phyloP scores from a whole-genome alignment of 2,329 filamentous ascomycete genomes.

The Penicillium sp. region DNA sequence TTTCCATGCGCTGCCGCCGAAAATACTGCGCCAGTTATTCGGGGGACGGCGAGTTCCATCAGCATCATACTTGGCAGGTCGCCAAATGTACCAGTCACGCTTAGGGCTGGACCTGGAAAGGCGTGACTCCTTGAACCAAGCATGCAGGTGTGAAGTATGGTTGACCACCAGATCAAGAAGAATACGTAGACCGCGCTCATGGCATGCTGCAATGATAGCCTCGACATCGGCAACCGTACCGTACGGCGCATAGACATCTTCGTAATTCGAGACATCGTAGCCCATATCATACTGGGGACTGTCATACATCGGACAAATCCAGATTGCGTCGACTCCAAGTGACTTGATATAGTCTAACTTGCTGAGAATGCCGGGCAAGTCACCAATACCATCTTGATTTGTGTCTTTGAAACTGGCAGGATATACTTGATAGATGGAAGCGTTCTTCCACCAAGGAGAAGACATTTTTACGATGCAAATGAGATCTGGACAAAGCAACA shows the following conservation, averaged over 20 bases:
- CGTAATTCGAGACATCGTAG: conserved; percentile 68
- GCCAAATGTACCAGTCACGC: conserved; percentile 66
- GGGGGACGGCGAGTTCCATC: conserved; percentile 66
- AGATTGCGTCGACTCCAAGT: conserved; percentile 67
- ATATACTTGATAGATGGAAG: conserved; percentile 40
- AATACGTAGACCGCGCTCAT: conserved; percentile 66
- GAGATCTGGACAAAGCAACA: neutral
- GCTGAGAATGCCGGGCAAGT: conserved; percentile 66
- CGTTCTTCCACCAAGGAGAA: conserved; percentile 42
- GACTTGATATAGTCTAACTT: conserved; percentile 65
- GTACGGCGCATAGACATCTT: conserved; percentile 63
- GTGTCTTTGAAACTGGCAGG: conserved; percentile 51
- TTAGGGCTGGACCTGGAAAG: conserved; percentile 62
- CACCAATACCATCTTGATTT: conserved; percentile 64
- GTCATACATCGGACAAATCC: conserved; percentile 69
- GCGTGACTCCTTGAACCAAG: conserved; percentile 69
- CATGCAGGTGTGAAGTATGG: conserved; percentile 70
- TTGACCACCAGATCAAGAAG: conserved; percentile 75
- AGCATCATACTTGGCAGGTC: conserved; percentile 50
- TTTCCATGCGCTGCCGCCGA: conserved; percentile 66
- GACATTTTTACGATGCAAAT: neutral
- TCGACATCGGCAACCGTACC: conserved; percentile 67
- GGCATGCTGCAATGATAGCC: conserved; percentile 58
- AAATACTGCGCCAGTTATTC: conserved; percentile 72
- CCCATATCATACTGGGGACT: conserved; percentile 71